A percentile compares a stretch with the other conserved stretches of the same genome.
phyloP scores from a whole-genome alignment of 176 grass and related monocot genomes.

The Juncus inflexus region DNA sequence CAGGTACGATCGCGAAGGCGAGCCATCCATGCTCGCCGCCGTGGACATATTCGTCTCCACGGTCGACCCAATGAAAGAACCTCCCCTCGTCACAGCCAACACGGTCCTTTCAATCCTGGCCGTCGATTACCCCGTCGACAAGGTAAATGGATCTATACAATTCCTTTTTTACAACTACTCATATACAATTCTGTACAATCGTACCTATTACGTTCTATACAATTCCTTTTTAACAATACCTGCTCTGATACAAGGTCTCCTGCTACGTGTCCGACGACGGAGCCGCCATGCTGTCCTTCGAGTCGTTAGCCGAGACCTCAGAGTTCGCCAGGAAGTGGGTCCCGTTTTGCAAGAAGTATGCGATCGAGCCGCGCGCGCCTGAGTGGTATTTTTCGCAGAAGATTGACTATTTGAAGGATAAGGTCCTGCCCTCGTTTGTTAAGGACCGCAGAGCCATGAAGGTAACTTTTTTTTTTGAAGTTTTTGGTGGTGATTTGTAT shows the following conservation, averaged over 20 bases:
- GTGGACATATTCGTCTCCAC: conserved; percentile 99
- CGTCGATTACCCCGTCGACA: conserved; percentile 93
- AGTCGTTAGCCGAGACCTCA: conserved; percentile 89
- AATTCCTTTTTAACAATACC: too few relatives aligned
- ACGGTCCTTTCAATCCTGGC: conserved; percentile 97
- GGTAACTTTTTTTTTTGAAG: conserved; percentile 39
- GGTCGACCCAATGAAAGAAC: conserved; percentile 96
- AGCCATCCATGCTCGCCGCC: conserved; percentile 80
- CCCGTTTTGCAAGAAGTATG: conserved; percentile 92
- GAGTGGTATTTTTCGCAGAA: conserved; percentile 94
- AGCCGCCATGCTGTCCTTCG: conserved; percentile 90
- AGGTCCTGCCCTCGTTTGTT: conserved; percentile 79
- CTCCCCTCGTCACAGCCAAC: conserved; percentile 97
- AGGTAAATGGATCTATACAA: conserved; percentile 4
- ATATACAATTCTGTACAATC: too few relatives aligned
- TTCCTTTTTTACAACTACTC: too few relatives aligned
- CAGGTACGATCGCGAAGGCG: conserved; percentile 95
- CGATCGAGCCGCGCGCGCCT: conserved; percentile 87
- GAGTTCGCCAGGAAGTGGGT: conserved; percentile 99
- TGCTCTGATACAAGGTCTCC: conserved; percentile 34
- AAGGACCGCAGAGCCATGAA: conserved; percentile 99
- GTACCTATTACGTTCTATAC: too few relatives aligned
- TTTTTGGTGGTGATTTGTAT: conserved; percentile 11
- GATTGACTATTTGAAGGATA: conserved; percentile 98
- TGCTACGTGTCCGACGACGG: conserved; percentile 99